These are phyloP conservation scores for Thalassiosira livingstoniorum DNA, from an alignment of 352 stramenopile species.

Conservation along the genomic window DNA sequence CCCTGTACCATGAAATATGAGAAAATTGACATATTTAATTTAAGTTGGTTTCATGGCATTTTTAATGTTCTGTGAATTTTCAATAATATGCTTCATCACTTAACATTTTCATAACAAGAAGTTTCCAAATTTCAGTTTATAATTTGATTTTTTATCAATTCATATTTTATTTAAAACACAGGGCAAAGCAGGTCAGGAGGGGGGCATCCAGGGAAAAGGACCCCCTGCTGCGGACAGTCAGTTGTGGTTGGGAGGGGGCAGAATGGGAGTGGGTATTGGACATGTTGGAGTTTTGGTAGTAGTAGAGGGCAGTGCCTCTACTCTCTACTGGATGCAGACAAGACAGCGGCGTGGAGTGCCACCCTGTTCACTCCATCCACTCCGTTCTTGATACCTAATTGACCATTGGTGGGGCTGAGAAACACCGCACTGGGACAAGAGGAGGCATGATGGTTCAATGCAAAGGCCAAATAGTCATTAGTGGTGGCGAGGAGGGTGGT, in stretches of 20 bases:
- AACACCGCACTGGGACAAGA: neutral
- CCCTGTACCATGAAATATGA: too few relatives aligned
- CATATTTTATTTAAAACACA: too few relatives aligned
- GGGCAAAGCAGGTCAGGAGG: slow-evolving; percentile 64
- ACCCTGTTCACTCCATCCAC: neutral
- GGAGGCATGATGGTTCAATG: slow-evolving; percentile 12
- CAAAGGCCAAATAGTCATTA: slow-evolving; percentile 31
- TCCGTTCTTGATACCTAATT: neutral
- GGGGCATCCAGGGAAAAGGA: slow-evolving; percentile 55
- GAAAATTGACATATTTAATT: too few relatives aligned
- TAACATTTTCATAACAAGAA: too few relatives aligned
- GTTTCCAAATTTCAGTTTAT: too few relatives aligned
- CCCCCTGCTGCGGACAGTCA: slow-evolving; percentile 14
- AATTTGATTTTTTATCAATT: too few relatives aligned
- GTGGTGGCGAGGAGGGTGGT: slow-evolving; percentile 16
- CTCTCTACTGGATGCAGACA: neutral
- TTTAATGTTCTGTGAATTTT: too few relatives aligned
- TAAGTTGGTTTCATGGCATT: too few relatives aligned
- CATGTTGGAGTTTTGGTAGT: too few relatives aligned
- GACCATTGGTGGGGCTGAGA: slow-evolving; percentile 1
- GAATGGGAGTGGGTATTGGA: neutral
- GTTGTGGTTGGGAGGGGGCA: too few relatives aligned
- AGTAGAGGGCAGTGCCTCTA: neutral
- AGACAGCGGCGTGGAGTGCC: slow-evolving; percentile 11
- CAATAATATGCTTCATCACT: too few relatives aligned